phyloP scores from a whole-genome alignment of 176 grass and related monocot species.

The Tuctoria greenei region DNA sequence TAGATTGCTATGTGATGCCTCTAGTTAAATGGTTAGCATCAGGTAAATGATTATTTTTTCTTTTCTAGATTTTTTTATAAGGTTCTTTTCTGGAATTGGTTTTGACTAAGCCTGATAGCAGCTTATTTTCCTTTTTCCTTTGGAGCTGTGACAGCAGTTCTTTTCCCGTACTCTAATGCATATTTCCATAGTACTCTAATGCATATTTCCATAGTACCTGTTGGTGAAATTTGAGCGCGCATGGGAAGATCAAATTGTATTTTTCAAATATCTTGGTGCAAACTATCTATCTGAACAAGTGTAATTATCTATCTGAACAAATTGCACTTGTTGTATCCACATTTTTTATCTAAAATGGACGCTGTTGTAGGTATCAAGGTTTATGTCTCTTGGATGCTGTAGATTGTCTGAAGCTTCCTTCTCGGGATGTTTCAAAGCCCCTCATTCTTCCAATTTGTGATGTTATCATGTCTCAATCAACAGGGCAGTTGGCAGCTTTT shows the following conservation, averaged over 20 bases:
- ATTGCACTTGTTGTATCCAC: not conserved
- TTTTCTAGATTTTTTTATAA: not conserved
- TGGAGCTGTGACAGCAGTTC: not conserved
- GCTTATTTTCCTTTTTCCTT: not conserved
- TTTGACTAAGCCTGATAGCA: not conserved
- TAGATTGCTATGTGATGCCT: not conserved
- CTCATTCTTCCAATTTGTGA: constrained; percentile 98
- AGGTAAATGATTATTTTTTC: not conserved
- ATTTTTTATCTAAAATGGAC: constrained; percentile 23
- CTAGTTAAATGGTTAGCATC: not conserved
- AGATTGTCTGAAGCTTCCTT: constrained; percentile 75
- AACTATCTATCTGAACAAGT: constrained; percentile 3
- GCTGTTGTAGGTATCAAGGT: constrained; percentile 70
- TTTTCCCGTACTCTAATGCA: not conserved
- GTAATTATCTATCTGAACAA: not conserved
- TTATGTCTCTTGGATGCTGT: constrained; percentile 80
- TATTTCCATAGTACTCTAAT: not conserved
- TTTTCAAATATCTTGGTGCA: constrained; percentile 2
- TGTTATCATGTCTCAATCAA: constrained; percentile 78
- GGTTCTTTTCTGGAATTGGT: not conserved
- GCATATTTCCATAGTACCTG: not conserved
- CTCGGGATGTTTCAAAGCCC: constrained; percentile 85
- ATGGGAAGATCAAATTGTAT: not conserved
- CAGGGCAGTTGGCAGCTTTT: constrained; percentile 80
- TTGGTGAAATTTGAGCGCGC: constrained; percentile 12